Conservation (phyloP, 805 yeast genomes). For the Zygosaccharomyces lentus region DNA sequence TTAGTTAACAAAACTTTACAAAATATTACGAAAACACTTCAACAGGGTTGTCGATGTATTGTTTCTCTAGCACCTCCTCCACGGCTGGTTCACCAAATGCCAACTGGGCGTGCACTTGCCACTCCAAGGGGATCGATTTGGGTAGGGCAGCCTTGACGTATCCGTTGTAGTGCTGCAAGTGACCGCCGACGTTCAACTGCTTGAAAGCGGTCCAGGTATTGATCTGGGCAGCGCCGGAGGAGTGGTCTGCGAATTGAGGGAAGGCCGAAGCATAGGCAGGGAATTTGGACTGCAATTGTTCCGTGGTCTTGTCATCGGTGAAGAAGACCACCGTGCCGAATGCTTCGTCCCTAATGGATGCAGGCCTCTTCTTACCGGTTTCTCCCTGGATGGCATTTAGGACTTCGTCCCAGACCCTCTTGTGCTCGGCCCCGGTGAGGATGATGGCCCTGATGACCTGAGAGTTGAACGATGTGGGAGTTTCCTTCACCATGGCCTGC, state of each 20-base stretch:
- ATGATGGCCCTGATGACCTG: slow-evolving; percentile 48
- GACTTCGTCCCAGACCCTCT: slow-evolving; percentile 44
- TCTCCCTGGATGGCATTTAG: slow-evolving; percentile 38
- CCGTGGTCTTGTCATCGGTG: slow-evolving; percentile 40
- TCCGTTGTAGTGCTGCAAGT: slow-evolving; percentile 51
- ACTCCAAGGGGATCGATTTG: slow-evolving; percentile 38
- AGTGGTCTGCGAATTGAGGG: slow-evolving; percentile 47
- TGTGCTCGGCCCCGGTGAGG: slow-evolving; percentile 44
- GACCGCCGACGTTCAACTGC: slow-evolving; percentile 45
- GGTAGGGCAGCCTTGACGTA: slow-evolving; percentile 40
- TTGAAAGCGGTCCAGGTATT: slow-evolving; percentile 46
- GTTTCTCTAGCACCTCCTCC: slow-evolving; percentile 37
- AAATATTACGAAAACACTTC: slow-evolving; percentile 30
- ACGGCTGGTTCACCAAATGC: slow-evolving; percentile 46
- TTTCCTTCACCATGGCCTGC: slow-evolving; percentile 43
- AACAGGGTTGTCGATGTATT: slow-evolving; percentile 42
- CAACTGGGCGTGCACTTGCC: slow-evolving; percentile 47
- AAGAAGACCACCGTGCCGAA: slow-evolving; percentile 49
- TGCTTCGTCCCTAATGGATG: slow-evolving; percentile 43
- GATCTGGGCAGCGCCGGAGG: slow-evolving; percentile 49
- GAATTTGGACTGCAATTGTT: slow-evolving; percentile 41
- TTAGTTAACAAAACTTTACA: too few species aligned
- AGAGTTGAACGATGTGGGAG: slow-evolving; percentile 51
- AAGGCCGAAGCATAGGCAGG: slow-evolving; percentile 42
- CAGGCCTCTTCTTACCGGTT: slow-evolving; percentile 40